phyloP scores from a whole-genome alignment of 257 asterid species.

The Nicotiana noctiflora region DNA sequence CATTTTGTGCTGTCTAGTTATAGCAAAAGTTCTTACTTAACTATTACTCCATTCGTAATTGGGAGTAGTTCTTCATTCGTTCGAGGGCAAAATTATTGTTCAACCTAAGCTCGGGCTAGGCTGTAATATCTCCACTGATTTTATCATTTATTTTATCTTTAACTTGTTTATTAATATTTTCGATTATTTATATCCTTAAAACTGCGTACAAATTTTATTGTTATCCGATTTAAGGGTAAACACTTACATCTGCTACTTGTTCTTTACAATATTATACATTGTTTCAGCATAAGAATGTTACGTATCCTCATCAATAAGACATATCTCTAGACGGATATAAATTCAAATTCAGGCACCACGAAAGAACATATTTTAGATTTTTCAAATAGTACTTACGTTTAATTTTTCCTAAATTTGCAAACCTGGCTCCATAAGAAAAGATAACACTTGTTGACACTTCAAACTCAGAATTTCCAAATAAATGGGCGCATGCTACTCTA shows the following conservation, averaged over 20 bases:
- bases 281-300: background rate
- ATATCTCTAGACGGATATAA: background rate
- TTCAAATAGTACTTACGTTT: background rate
- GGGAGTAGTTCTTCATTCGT: too few relatives aligned
- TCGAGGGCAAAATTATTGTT: too few relatives aligned
- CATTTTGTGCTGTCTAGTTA: too few relatives aligned
- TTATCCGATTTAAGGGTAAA: too few relatives aligned
- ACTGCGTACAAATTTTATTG: too few relatives aligned
- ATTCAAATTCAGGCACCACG: background rate
- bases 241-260: background rate
- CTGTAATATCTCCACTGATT: too few relatives aligned
- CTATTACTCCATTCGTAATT: too few relatives aligned
- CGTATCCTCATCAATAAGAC: background rate
- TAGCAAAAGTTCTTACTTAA: too few relatives aligned
- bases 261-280: background rate
- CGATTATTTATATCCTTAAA: too few relatives aligned
- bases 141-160: too few relatives aligned
- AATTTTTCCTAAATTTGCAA: background rate
- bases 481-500: background rate
- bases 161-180: too few relatives aligned
- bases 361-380: background rate
- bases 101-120: too few relatives aligned
- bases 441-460: background rate
- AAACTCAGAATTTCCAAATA: background rate
- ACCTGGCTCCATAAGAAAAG: background rate